phyloP scores from a whole-genome alignment of 2,329 filamentous ascomycete species.

The Xylaria sp. region DNA sequence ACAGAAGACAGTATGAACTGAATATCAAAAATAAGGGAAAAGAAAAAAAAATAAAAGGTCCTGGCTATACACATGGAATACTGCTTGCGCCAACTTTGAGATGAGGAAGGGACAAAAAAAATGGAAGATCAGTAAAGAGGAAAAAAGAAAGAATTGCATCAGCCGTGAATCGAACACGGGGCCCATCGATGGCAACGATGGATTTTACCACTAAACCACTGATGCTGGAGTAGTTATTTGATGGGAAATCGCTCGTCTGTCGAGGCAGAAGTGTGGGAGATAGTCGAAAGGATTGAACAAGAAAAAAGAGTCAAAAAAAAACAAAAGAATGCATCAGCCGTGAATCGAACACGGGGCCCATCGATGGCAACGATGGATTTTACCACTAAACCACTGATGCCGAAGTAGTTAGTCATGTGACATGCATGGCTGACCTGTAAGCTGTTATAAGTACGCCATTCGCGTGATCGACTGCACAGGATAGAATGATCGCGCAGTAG shows the following conservation, averaged over 20 bases:
- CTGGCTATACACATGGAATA: too few species aligned
- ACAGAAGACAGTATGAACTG: too few species aligned
- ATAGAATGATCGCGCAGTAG: too few species aligned
- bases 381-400: slow-evolving; percentile 36
- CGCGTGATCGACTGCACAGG: too few species aligned
- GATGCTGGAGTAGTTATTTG: slow-evolving; percentile 22
- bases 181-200: slow-evolving; percentile 49
- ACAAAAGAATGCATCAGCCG: slow-evolving; percentile 32
- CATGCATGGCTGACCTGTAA: neutral
- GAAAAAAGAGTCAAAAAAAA: neutral
- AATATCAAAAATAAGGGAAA: too few species aligned
- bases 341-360: slow-evolving; percentile 43
- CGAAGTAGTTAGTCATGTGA: slow-evolving; percentile 22
- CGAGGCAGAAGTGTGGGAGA: neutral
- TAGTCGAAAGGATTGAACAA: neutral
- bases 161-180: slow-evolving; percentile 42
- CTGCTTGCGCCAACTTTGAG: neutral
- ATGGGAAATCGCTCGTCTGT: neutral
- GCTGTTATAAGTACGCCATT: neutral
- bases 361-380: slow-evolving; percentile 50
- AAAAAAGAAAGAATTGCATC: slow-evolving; percentile 24
- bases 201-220: slow-evolving; percentile 50
- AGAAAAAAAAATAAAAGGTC: too few species aligned
- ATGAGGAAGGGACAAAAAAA: neutral
- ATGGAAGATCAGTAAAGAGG: neutral